Evolutionary conservation across 148 eudicot genomes (phyloP).

Genomic region (Vaccinium darrowii): DNA sequence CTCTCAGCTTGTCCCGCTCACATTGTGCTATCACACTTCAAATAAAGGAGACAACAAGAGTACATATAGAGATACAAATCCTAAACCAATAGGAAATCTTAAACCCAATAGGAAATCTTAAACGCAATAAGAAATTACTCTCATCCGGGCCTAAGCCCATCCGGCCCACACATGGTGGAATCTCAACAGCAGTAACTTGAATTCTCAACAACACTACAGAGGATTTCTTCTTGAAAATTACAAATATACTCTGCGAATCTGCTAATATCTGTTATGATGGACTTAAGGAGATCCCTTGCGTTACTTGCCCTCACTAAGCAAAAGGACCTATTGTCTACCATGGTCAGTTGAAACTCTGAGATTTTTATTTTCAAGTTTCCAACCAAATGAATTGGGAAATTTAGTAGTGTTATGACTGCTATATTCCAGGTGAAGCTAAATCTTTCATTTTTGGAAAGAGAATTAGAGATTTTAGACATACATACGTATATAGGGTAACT

Average conservation of each 20-base stretch:
- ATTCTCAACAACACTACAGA: conserved; percentile 46
- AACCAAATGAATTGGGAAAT: background rate
- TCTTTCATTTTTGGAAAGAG: conserved; percentile 33
- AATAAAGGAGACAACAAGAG: no score
- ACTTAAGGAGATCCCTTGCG: conserved; percentile 47
- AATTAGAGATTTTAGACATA: no score
- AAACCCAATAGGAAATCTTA: no score
- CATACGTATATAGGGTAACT: no score
- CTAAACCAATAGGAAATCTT: no score
- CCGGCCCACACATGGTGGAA: no score
- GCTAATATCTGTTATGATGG: conserved; percentile 44
- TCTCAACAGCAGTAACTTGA: conserved; percentile 31
- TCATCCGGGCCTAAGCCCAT: no score
- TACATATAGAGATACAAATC: no score
- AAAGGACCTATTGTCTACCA: conserved; percentile 60
- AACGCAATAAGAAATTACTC: no score
- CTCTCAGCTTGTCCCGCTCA: no score
- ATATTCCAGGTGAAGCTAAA: conserved; percentile 56
- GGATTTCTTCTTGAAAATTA: conserved; percentile 43
- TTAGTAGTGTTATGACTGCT: background rate
- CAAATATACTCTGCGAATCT: conserved; percentile 27
- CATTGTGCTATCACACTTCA: no score
- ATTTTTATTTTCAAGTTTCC: background rate
- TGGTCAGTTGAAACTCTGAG: conserved; percentile 30
- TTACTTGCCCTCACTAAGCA: conserved; percentile 56